Percentiles rank a stretch among this genome's conserved stretches.
phyloP scores from a whole-genome alignment of 208 protist species.

The Leishmania tarentolae region DNA sequence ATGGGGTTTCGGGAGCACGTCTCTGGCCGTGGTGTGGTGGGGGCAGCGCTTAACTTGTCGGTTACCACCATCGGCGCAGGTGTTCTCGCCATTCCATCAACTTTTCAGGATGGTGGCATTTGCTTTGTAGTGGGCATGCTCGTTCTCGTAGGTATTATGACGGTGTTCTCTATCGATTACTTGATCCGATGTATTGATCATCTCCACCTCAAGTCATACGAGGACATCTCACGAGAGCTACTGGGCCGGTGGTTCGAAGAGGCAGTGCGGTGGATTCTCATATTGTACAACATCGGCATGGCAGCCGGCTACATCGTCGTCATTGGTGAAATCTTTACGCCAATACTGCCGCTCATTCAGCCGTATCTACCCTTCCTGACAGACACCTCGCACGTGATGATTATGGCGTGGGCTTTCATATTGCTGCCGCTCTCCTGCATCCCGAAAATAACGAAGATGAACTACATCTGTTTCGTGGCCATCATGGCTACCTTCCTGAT shows the following conservation, averaged over 20 bases:
- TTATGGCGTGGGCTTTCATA: constrained; percentile 59
- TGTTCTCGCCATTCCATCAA: constrained; percentile 64
- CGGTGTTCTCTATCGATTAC: constrained; percentile 80
- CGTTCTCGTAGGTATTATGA: constrained; percentile 45
- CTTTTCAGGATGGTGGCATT: constrained; percentile 68
- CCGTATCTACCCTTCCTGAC: constrained; percentile 51
- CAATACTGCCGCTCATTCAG: constrained; percentile 51
- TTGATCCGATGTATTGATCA: constrained; percentile 63
- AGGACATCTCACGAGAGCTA: constrained; percentile 76
- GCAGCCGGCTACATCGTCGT: constrained; percentile 80
- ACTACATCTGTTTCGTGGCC: constrained; percentile 59
- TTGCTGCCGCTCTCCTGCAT: constrained; percentile 76
- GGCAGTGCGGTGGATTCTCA: constrained; percentile 72
- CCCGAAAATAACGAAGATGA: constrained; percentile 54
- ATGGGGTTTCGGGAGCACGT: constrained; percentile 23
- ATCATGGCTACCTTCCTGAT: constrained; percentile 71
- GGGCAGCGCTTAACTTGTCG: constrained; percentile 60
- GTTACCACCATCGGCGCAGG: constrained; percentile 77
- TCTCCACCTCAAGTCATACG: constrained; percentile 71
- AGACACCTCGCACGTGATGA: constrained; percentile 47
- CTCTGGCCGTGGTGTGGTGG: constrained; percentile 31
- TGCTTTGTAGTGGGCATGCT: constrained; percentile 48
- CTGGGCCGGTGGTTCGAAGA: constrained; percentile 68
- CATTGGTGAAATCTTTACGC: constrained; percentile 67
- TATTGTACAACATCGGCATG: constrained; percentile 71